Base-by-base conservation (phyloP, 805 yeast genomes). In the Diddensiella santjacobensis region DNA sequence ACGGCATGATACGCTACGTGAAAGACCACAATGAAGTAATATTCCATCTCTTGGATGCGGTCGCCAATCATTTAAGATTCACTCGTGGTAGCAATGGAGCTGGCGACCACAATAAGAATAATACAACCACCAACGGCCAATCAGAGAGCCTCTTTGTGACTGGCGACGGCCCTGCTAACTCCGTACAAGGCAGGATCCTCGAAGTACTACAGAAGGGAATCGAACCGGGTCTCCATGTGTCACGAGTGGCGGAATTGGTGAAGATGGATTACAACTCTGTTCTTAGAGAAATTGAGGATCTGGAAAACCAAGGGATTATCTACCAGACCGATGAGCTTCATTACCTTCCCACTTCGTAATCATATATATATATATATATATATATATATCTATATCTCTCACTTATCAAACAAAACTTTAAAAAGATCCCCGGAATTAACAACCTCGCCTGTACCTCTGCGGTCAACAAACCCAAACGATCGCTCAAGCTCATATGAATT, bases 21-120 rank as follows among this genome's bases (percentile, higher is more conserved):
- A 64, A 65, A 3, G 84, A 81, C 60, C 76, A 72, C 62, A 80
- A 82, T 60, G 79, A 80, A 58, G 73, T 83, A 20, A 60, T 79
- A 4, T 82, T 79, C 61, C 88, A 84, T 60, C 72, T 76, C 56
- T 64, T 84, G 48, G 73, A 76, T 54, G 83, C 87, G 2, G 71
- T 81, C 22, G 29, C 40, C 13, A 35, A 20, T 17, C 55, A 53
- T 37, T 40, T 53, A 17, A 30, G 20, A 3, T 39, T 46, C 13
- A 45, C 40, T 30, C 40, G 37, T 22, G 31, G 11, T 26, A 8
- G 11, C 13, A 19, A 36, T 23, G 50, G 48, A 13, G 22, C 18
- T 19, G 24, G 15, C 29, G 24, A 24, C 13, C 15, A 17, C 17
- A 13, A 18, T 13, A 15, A 40, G 20, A 33, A 38, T 17, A 22